A percentile compares a stretch with the other conserved stretches of the same genome.
These are phyloP conservation scores for Scytalidium sp. DNA, from an alignment of 2,329 filamentous ascomycete genomes.

Conservation along the genomic window DNA sequence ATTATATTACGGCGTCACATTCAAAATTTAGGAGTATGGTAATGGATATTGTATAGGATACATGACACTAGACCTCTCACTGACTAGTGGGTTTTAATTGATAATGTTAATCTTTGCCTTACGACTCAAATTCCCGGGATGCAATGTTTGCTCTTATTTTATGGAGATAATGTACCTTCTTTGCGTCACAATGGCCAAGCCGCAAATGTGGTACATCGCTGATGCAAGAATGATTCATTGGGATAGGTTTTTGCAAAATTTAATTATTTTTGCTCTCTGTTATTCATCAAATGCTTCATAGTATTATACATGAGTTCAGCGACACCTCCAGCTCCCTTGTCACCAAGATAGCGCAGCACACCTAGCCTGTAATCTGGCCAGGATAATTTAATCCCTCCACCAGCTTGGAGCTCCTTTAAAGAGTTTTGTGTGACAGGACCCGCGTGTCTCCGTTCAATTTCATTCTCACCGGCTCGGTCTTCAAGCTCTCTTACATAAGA, in stretches of 20 bases:
- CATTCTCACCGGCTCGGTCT: conserved; percentile 42
- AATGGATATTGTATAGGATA: not conserved
- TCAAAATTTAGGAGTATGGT: not conserved
- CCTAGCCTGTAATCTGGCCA: conserved; percentile 75
- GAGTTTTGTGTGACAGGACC: conserved; percentile 70
- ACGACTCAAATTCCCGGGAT: too few relatives aligned
- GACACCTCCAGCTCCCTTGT: conserved; percentile 62
- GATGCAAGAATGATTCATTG: too few relatives aligned
- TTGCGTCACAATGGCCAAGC: too few relatives aligned
- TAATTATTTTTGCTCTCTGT: not conserved
- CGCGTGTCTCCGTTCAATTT: conserved; percentile 50
- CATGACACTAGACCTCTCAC: not conserved
- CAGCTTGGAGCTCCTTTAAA: conserved; percentile 57
- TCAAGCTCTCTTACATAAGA: conserved; percentile 54
- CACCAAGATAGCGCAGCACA: conserved; percentile 67
- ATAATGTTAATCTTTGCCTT: not conserved
- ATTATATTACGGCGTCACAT: not conserved
- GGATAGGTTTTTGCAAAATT: too few relatives aligned
- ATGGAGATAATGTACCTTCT: too few relatives aligned
- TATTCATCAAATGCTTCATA: conserved; percentile 67
- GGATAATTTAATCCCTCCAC: conserved; percentile 62
- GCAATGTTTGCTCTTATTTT: too few relatives aligned
- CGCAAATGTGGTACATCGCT: too few relatives aligned
- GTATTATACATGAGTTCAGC: conserved; percentile 74
- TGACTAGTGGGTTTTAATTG: not conserved